Conservation (phyloP, 768 basidiomycete genomes). For the Tulasnella calospora region DNA sequence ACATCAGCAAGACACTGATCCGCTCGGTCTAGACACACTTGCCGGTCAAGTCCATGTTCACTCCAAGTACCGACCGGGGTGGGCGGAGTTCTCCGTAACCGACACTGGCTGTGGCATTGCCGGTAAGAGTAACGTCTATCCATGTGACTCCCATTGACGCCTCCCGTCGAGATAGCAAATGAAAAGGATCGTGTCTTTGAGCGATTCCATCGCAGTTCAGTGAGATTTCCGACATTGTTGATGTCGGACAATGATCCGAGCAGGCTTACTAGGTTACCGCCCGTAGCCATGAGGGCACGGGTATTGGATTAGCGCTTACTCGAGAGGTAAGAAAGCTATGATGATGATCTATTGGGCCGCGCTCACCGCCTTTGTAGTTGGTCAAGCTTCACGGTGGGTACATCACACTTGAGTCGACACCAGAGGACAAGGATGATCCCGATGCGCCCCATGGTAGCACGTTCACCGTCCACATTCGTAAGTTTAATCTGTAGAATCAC, state of each 20-base stretch:
- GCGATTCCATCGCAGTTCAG: slow-evolving; percentile 39
- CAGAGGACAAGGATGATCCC: slow-evolving; percentile 32
- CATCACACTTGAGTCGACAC: slow-evolving; percentile 35
- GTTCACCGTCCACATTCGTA: slow-evolving; percentile 36
- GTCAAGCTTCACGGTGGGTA: slow-evolving; percentile 40
- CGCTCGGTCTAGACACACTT: slow-evolving; percentile 36
- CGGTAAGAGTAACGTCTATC: slow-evolving; percentile 28
- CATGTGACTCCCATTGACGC: not conserved
- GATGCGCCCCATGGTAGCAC: slow-evolving; percentile 37
- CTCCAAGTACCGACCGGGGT: slow-evolving; percentile 32
- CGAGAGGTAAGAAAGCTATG: slow-evolving; percentile 29
- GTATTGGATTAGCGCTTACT: slow-evolving; percentile 39
- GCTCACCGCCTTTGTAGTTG: slow-evolving; percentile 25
- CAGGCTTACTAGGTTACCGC: slow-evolving; percentile 31
- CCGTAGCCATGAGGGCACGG: slow-evolving; percentile 38
- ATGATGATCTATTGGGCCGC: not conserved
- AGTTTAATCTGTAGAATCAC: not conserved
- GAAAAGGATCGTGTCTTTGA: slow-evolving; percentile 36
- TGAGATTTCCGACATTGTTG: slow-evolving; percentile 17
- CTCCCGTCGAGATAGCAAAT: not conserved
- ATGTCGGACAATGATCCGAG: slow-evolving; percentile 12
- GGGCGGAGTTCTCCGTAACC: slow-evolving; percentile 36
- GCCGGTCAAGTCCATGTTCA: slow-evolving; percentile 36
- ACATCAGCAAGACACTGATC: slow-evolving; percentile 31
- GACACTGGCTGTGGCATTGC: slow-evolving; percentile 44